Conservation (phyloP, 2,329 filamentous ascomycete species). For the Taxawa tesnikishii region DNA sequence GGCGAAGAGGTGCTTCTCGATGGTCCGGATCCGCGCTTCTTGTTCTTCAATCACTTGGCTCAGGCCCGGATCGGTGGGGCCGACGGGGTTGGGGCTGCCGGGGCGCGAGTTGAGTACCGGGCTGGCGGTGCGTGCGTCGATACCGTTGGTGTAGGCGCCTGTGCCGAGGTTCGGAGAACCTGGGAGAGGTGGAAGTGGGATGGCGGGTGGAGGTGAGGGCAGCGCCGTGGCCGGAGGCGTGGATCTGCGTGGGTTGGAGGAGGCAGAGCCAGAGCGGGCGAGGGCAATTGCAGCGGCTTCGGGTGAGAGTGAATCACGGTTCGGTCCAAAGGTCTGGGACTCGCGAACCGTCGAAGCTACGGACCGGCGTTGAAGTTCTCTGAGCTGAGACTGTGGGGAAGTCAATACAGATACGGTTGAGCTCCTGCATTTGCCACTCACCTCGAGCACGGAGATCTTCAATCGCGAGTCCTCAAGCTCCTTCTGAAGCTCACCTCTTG, state of each 20-base stretch:
- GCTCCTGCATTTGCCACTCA: slow-evolving; percentile 31
- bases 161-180: slow-evolving; percentile 20
- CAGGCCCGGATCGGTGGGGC: slow-evolving; percentile 56
- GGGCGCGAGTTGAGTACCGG: slow-evolving; percentile 39
- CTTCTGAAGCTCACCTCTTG: slow-evolving; percentile 32
- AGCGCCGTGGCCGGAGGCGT: slow-evolving; percentile 62
- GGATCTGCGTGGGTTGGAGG: slow-evolving; percentile 72
- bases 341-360: slow-evolving; percentile 15
- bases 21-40: slow-evolving; percentile 84
- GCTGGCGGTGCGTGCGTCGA: slow-evolving; percentile 36
- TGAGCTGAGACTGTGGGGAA: slow-evolving; percentile 46
- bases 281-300: slow-evolving; percentile 27
- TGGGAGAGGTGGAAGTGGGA: slow-evolving; percentile 88
- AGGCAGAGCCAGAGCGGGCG: slow-evolving; percentile 43
- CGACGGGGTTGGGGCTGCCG: slow-evolving; percentile 40
- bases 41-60: slow-evolving; percentile 86
- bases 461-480: slow-evolving; percentile 69
- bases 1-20: slow-evolving; percentile 91
- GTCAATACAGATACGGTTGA: slow-evolving; percentile 6
- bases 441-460: slow-evolving; percentile 67
- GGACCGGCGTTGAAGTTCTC: slow-evolving; percentile 32
- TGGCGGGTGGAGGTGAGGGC: slow-evolving; percentile 86
- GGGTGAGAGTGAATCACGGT: slow-evolving; percentile 32
- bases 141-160: slow-evolving; percentile 28
- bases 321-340: slow-evolving; percentile 16